Base-by-base conservation (phyloP, 257 asterid genomes). In the Salvia splendens region DNA sequence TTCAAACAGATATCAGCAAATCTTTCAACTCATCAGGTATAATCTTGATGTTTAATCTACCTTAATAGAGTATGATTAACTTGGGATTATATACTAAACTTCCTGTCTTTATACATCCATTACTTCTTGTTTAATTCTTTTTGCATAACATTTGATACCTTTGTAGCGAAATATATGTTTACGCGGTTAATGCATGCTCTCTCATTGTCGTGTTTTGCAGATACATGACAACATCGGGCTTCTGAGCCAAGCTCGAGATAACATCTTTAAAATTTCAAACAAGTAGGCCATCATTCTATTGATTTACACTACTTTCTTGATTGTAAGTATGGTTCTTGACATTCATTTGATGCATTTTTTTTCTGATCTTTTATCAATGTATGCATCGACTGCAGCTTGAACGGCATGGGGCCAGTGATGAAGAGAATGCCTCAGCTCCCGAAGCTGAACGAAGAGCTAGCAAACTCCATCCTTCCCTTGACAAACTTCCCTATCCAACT, bases 401-500 rank as follows among this genome's bases (percentile, higher is more conserved):
- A 85, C 65, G 90, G 78, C 30, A 81, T 77, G 85, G 82, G 75
- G 50, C 81, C 69, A 12, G 57, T 68, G 20, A 67, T 82, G 84
- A 85, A 79, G 90, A 84, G 80, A 73, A 83, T 89, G 95, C 87
- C 89, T 3, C 85, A 87, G 41, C 87, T 91, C 20, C 89, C 91
- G 2, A 80, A 79, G 67, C 49, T 86, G 80, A 76, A 88, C 54
- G 91, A 84, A 70, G 91, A 88, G 66, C 83, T 86, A n/a, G 93
- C 95, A 8, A 81, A 82, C 74, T 75, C 89, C 64, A 73, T 90
- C 55, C 95, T 91, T 64, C 88, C 89, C 20, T 81, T 72, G 8
- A 54, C 86, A 5, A 63, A 45, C 20, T 73, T 58, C 67, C 73
- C 79, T 36, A 78, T 86, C 76, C 87, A 75, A 36, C 65, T 82